Base-by-base conservation (phyloP, 176 grass and related monocot species). In the Neostapfia colusana region DNA sequence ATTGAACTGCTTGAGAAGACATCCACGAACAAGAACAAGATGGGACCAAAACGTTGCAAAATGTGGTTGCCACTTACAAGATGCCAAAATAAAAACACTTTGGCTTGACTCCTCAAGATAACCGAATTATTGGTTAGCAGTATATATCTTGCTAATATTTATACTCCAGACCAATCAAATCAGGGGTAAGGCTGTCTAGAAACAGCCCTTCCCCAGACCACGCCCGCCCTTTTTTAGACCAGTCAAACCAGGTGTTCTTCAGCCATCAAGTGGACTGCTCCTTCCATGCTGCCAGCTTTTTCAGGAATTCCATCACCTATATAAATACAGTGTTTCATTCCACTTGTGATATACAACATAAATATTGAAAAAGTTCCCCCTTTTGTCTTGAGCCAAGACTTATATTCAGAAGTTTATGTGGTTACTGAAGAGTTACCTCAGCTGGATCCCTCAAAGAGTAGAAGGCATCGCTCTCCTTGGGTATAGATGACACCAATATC, bases 221-320 rank as follows among this genome's bases (percentile, higher is more conserved):
- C n/a, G n/a, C n/a, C n/a, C n/a, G n/a, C n/a, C n/a, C n/a, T n/a
- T n/a, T n/a, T n/a, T n/a, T n/a, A n/a, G n/a, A n/a, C 44, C 69
- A 51, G 66, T 37, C 77, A 83, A 89, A 79, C 48, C 37, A 31
- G 21, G 21, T 37, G 24, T 69, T 68, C 25, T 58, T 65, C 50
- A 51, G 15, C 2, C 10, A 42, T 72, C 57, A 87, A 28, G 63
- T 76, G 23, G 81, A 65, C 50, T 61, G 83, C 63, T 93, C 84
- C 82, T 94, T 94, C 95, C 91, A 97, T 67, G 72, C 74, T 49
- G 86, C 91, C 67, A 98, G 73, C 68, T 46, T 88, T 40, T 71
- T 92, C 62, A 98, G 89, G 65, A 98, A 94, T 67, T 98, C 86
- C 91, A 93, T 89, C 35, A 98, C 95, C 95, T 98, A 81, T 16